Base-by-base conservation (phyloP, 2,329 filamentous ascomycete species). In the Xylariales sp. region DNA sequence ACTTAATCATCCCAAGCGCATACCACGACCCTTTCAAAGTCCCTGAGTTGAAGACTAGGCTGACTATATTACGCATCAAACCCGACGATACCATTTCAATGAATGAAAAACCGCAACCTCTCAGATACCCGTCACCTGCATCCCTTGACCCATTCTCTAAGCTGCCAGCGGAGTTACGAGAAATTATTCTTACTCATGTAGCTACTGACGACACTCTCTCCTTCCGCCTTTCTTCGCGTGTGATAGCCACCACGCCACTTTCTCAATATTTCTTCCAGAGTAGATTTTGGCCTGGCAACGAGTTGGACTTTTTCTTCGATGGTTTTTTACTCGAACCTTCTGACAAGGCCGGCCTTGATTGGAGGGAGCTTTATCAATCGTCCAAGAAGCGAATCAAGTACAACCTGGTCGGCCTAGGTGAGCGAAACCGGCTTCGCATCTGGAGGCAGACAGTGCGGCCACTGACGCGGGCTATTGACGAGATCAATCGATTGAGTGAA, bases 241-340 rank as follows among this genome's bases (percentile, higher is more conserved):
- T 50, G 9, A 68, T 75, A 18, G 73, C 74, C 5, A 36, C 62
- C 14, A 63, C 62, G 0, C 67, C 68, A 3, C 69, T 75, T 34
- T 71, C 68, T 43, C 72, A 74, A 45, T 52, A 60, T 23, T 76
- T 74, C 68, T 76, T 75, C 53, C 68, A 64, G 36, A 74, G 72
- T 45, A 69, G 73, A 18, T 76, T 76, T 60, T 76, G 69, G 71
- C 69, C 72, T 14, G 69, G 64, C 5, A 70, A 62, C 12, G 72
- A 75, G 53, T 62, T 76, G 30, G 71, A 69, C 28, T 54, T 59
- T n/a, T 63, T 71, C 23, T 76, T 76, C 23, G 74, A 76, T 56
- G 70, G 53, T 9, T 75, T 76, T 34, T 30, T 75, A 30, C 70
- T 72, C 1, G 23, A 54, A 3, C 53, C 57, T 4, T 16, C 41